Evolutionary conservation across 176 grass and related monocot species (phyloP).

Genomic region (Calamus simplicifolius): DNA sequence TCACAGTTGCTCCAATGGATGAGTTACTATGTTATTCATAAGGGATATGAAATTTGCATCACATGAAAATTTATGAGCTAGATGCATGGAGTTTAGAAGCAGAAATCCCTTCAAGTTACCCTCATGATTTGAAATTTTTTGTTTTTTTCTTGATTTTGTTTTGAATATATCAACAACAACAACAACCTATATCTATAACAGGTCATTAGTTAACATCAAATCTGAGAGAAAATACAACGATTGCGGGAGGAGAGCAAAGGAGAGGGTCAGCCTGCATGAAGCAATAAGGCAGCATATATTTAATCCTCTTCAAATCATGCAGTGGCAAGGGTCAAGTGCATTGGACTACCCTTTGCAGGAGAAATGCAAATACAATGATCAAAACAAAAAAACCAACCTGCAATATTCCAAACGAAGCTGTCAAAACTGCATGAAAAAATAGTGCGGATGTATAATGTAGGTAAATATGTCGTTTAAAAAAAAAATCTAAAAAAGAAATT

Average conservation of each 20-base stretch:
- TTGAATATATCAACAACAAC: slow-evolving; percentile 86
- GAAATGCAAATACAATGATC: slow-evolving; percentile 1
- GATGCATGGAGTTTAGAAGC: slow-evolving; percentile 65
- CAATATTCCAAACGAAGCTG: slow-evolving; percentile 83
- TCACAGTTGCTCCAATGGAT: neutral
- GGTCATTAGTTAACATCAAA: no score
- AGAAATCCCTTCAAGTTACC: slow-evolving; percentile 59
- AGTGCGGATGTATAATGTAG: slow-evolving; percentile 9
- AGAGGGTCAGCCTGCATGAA: no score
- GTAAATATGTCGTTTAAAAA: no score
- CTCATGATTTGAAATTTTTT: slow-evolving; percentile 13
- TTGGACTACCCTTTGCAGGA: neutral
- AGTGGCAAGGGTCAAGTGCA: no score
- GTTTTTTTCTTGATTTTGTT: slow-evolving; percentile 52
- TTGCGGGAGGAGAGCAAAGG: neutral
- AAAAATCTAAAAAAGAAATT: no score
- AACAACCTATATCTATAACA: slow-evolving; percentile 52
- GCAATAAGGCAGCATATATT: no score
- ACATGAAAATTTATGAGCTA: slow-evolving; percentile 86
- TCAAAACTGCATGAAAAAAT: slow-evolving; percentile 39
- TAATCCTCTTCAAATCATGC: no score
- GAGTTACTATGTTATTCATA: slow-evolving; percentile 62
- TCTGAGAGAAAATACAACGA: neutral
- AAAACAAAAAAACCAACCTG: slow-evolving; percentile 46
- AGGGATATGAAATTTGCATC: slow-evolving; percentile 92